phyloP scores from a whole-genome alignment of 306 rosid genomes.

The Malus orientalis region DNA sequence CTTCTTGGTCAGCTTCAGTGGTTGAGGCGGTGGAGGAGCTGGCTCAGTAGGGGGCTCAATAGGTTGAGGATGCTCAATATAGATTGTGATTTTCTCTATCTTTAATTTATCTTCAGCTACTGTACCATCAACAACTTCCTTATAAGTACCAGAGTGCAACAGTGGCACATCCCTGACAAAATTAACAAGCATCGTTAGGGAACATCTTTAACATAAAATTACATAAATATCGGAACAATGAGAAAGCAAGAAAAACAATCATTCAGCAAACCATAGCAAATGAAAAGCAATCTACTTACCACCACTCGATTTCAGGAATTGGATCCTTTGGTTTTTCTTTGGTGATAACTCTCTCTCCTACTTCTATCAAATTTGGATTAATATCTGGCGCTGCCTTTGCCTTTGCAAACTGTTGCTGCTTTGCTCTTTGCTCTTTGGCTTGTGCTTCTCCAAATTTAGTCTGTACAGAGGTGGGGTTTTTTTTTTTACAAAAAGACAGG shows the following conservation, averaged over 20 bases:
- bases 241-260: not conserved
- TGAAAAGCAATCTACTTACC: conserved; percentile 48
- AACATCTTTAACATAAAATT: not conserved
- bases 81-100: conserved; percentile 62
- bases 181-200: conserved; percentile 2
- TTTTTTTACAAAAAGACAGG: not conserved
- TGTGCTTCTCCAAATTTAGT: conserved; percentile 97
- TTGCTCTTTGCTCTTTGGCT: conserved; percentile 92
- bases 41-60: conserved; percentile 97
- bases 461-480: conserved; percentile 22
- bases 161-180: conserved; percentile 62
- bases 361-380: conserved; percentile 89
- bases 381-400: conserved; percentile 96
- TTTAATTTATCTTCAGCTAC: conserved; percentile 44
- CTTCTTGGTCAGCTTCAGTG: conserved; percentile 84
- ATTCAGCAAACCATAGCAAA: not conserved
- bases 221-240: not conserved
- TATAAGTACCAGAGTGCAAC: conserved; percentile 59
- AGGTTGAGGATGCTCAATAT: conserved; percentile 94
- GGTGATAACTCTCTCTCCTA: conserved; percentile 69
- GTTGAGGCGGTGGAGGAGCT: conserved; percentile 98
- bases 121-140: conserved; percentile 33
- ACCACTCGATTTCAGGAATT: conserved; percentile 93
- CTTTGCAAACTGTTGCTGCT: conserved; percentile 87
- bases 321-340: conserved; percentile 83